A percentile compares a stretch with the other conserved stretches of the same genome.
phyloP scores from a whole-genome alignment of 176 grass and related monocot species.

The Hordeum vulgare region MorexV3_pseudomolecules_assembly NC_058522.1:559843385-559843884 shows the following conservation, averaged over 20 bases:
- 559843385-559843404: constrained; percentile 15
- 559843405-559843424: not conserved
- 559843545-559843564: constrained; percentile 8
- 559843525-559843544: not conserved
- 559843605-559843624: not conserved
- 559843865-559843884: not conserved
- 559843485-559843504: not conserved
- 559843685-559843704: constrained; percentile 33
- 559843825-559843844: not conserved
- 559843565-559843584: constrained; percentile 13
- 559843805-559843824: not conserved
- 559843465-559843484: not conserved
- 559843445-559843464: constrained; percentile 32
- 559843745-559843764: not conserved
- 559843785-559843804: not conserved
- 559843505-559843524: constrained; percentile 13
- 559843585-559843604: not conserved
- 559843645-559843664: not conserved
- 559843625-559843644: constrained; percentile 17
- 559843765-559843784: not conserved
- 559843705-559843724: not conserved
- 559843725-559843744: not conserved
- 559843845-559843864: not conserved
- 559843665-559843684: constrained; percentile 22
- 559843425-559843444: not conserved